Conservation (phyloP, 495 filamentous ascomycete genomes). For the Filosporella fistucella region DNA sequence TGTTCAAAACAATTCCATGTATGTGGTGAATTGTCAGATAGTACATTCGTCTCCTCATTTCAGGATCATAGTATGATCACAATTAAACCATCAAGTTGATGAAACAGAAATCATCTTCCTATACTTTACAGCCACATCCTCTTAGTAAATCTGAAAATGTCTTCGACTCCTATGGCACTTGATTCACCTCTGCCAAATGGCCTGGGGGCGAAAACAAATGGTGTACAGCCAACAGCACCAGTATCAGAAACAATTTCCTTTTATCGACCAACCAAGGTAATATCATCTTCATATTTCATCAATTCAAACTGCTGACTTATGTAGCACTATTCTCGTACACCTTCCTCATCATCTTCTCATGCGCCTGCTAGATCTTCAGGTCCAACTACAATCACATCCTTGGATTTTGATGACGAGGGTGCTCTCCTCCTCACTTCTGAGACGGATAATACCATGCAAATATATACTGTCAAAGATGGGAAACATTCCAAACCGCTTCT, state of each 20-base stretch:
- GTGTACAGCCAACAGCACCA: slow-evolving; percentile 31
- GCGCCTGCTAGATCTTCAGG: slow-evolving; percentile 12
- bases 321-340: no score
- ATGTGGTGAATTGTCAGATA: no score
- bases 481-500: slow-evolving; percentile 79
- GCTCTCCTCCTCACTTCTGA: slow-evolving; percentile 83
- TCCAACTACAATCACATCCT: slow-evolving; percentile 50
- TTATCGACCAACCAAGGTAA: slow-evolving; percentile 49
- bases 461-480: slow-evolving; percentile 89
- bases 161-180: slow-evolving; percentile 46
- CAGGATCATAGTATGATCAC: no score
- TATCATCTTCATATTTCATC: not conserved
- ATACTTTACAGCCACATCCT: no score
- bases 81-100: no score
- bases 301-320: slow-evolving; percentile 3
- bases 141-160: no score
- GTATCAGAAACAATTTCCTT: slow-evolving; percentile 41
- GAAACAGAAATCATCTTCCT: no score
- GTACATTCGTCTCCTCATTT: no score
- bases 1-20: no score
- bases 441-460: slow-evolving; percentile 88
- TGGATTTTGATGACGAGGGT: slow-evolving; percentile 95
- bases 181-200: slow-evolving; percentile 31
- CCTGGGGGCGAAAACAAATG: slow-evolving; percentile 27
- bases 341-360: no score